A percentile compares a stretch with the other conserved stretches of the same genome.
Evolutionary conservation across 768 basidiomycete species (phyloP).

Genomic region (Tulasnella calospora): DNA sequence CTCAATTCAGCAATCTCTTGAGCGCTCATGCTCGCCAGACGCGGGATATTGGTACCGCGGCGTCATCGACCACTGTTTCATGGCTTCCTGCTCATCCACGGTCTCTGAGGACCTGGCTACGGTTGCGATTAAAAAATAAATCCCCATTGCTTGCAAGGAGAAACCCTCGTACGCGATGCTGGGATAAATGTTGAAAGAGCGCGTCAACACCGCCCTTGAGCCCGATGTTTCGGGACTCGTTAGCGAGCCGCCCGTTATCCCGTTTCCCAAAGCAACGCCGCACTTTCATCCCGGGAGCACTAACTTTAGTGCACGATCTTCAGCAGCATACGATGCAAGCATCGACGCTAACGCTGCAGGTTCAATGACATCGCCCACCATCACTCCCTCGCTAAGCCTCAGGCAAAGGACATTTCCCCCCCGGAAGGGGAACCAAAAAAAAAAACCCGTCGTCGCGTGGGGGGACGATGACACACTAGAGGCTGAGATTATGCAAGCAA

Average conservation of each 20-base stretch:
- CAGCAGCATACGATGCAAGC: background rate
- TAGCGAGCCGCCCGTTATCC: background rate
- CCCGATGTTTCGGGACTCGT: background rate
- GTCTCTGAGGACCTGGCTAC: background rate
- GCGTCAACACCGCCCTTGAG: no score
- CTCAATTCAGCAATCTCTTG: background rate
- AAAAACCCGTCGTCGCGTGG: background rate
- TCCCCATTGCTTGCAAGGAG: background rate
- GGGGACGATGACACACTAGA: background rate
- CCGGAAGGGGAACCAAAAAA: background rate
- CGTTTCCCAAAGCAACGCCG: background rate
- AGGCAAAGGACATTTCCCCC: background rate
- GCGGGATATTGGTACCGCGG: background rate
- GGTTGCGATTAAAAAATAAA: background rate
- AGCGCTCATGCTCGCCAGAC: background rate
- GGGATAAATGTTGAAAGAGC: no score
- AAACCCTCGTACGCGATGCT: no score
- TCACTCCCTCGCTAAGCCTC: background rate
- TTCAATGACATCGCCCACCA: background rate
- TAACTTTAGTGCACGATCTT: background rate
- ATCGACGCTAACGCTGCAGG: background rate
- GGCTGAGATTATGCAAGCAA: background rate
- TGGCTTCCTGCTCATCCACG: background rate
- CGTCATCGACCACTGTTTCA: background rate
- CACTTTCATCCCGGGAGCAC: background rate